Conservation (phyloP, 2,329 filamentous ascomycete genomes). For the Xylariaceae sp. region DNA sequence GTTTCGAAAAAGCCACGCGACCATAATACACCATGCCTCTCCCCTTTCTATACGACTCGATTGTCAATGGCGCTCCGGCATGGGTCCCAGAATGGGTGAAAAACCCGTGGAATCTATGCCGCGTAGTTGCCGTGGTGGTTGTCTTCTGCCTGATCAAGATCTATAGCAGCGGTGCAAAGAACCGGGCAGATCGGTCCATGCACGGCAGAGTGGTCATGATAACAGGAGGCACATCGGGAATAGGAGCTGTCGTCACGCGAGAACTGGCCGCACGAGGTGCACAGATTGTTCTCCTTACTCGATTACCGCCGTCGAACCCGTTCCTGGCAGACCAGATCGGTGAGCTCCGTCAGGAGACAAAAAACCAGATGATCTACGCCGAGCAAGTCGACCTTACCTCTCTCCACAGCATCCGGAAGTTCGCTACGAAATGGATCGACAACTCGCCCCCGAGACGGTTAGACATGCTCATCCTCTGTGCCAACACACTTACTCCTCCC, state of each 20-base stretch:
- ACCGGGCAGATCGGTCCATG: slow-evolving; percentile 74
- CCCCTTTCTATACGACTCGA: slow-evolving; percentile 43
- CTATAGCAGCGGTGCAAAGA: slow-evolving; percentile 71
- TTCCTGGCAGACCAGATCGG: slow-evolving; percentile 92
- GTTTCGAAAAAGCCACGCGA: neutral
- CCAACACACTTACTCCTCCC: slow-evolving; percentile 67
- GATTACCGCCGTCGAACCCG: slow-evolving; percentile 71
- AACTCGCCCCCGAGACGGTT: slow-evolving; percentile 83
- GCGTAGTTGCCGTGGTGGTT: slow-evolving; percentile 35
- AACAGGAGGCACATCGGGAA: slow-evolving; percentile 89
- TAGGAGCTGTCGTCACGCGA: slow-evolving; percentile 71
- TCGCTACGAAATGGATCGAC: slow-evolving; percentile 97
- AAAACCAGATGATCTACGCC: slow-evolving; percentile 86
- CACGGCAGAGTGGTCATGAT: slow-evolving; percentile 92
- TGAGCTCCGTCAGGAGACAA: slow-evolving; percentile 69
- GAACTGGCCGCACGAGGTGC: slow-evolving; percentile 77
- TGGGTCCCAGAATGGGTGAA: slow-evolving; percentile 40
- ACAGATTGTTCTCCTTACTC: slow-evolving; percentile 85
- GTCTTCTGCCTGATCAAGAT: slow-evolving; percentile 54
- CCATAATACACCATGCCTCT: slow-evolving; percentile 29
- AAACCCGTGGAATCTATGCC: slow-evolving; percentile 40
- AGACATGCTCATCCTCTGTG: slow-evolving; percentile 88
- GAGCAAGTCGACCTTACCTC: slow-evolving; percentile 88
- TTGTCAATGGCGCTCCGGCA: slow-evolving; percentile 45
- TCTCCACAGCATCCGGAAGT: slow-evolving; percentile 83